phyloP scores from a whole-genome alignment of 139 green algal species.

The Gonium pectorale region DNA sequence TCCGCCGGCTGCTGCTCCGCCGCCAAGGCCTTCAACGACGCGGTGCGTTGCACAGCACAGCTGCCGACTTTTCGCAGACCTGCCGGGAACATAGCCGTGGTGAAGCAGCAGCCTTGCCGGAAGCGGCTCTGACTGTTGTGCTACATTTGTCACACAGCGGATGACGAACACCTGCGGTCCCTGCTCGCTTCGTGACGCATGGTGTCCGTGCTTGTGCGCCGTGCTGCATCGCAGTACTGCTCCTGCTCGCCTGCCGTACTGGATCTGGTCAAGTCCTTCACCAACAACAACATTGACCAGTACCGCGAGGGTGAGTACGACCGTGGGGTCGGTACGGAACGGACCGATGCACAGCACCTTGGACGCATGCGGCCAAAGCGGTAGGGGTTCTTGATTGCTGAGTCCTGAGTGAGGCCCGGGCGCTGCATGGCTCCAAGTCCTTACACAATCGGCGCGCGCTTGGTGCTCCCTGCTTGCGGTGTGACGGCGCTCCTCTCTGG shows the following conservation, averaged over 20 bases:
- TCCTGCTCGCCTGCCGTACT: constrained; percentile 35
- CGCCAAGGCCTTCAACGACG: constrained; percentile 15
- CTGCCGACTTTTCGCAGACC: not conserved
- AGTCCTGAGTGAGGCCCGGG: not conserved
- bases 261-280: constrained; percentile 43
- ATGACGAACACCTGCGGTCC: no score
- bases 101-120: not conserved
- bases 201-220: not conserved
- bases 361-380: no score
- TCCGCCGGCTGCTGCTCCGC: constrained; percentile 2
- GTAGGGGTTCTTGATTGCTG: not conserved
- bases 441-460: no score
- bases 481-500: no score
- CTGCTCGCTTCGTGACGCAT: not conserved
- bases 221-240: constrained; percentile 24
- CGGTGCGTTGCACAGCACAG: not conserved
- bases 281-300: constrained; percentile 41
- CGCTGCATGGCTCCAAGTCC: not conserved
- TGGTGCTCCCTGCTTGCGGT: no score
- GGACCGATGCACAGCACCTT: no score
- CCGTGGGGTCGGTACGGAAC: no score
- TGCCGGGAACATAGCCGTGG: not conserved
- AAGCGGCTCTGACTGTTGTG: not conserved
- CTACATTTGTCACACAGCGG: no score
- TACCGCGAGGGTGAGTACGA: constrained; percentile 25